Conservation (phyloP, 768 basidiomycete genomes). For the Boletus sp. region DNA sequence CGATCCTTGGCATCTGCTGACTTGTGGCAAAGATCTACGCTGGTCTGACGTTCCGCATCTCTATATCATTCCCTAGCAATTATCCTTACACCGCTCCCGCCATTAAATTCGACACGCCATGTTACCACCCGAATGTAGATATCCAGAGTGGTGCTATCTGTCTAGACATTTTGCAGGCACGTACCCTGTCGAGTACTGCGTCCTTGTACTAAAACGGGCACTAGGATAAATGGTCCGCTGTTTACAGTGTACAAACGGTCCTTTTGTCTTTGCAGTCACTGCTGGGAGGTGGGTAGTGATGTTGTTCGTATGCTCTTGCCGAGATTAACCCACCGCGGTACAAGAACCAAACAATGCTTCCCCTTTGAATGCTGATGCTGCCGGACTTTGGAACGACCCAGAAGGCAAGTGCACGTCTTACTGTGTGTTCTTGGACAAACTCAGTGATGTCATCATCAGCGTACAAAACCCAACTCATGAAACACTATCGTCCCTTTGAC, state of each 20-base stretch:
- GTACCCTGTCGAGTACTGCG: conserved; percentile 4
- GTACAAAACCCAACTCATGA: conserved; percentile 72
- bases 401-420: conserved; percentile 44
- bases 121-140: conserved; percentile 92
- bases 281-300: conserved; percentile 66
- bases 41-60: conserved; percentile 78
- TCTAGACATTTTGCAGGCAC: conserved; percentile 82
- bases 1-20: not conserved
- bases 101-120: conserved; percentile 87
- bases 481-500: conserved; percentile 62
- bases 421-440: not conserved
- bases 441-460: conserved; percentile 36
- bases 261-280: conserved; percentile 85
- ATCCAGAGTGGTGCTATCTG: conserved; percentile 75
- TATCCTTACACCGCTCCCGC: conserved; percentile 85
- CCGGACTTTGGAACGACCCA: conserved; percentile 73
- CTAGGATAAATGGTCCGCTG: conserved; percentile 91
- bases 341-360: conserved; percentile 92
- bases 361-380: conserved; percentile 85
- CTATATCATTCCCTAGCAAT: conserved; percentile 80
- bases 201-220: conserved; percentile 6
- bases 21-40: conserved; percentile 60
- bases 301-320: not conserved
- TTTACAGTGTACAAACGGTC: conserved; percentile 89
- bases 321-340: not conserved